Base-by-base conservation (phyloP, 2,329 filamentous ascomycete species). In the Endoconidiophora polonica region DNA sequence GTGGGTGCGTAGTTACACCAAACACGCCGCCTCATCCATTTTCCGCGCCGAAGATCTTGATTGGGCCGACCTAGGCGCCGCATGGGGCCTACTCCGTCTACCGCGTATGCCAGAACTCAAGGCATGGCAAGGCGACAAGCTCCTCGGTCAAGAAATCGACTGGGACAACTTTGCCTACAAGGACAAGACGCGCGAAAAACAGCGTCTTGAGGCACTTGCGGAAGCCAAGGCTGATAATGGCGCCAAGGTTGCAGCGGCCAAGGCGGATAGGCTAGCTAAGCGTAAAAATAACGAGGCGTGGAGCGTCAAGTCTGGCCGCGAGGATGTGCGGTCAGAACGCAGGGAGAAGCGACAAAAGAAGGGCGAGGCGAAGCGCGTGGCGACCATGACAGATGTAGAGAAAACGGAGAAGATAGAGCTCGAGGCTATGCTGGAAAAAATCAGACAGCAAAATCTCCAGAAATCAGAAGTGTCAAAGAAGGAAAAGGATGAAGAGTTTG, bases 101-200 rank as follows among this genome's bases (percentile, higher is more conserved):
- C 91, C 91, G 3, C 86, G 83, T 61, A 98, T 98, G 91, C 90
- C 91, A 0, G 91, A 98, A 63, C 67, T 86, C 48, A 82, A 80
- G 58, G 74, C 70, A 0, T 90, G 83, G 69, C 73, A 77, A 10
- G 81, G 81, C 3, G 81, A 86, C 60, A 72, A 73, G 55, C 73
- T 67, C 20, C 66, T 83, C 1, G 77, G 77, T 2, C 63, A 81
- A 2, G 72, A 73, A 1, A 66, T 86, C 9, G 76, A 86, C 61
- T 80, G 83, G 72, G 72, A 80, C 41, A 68, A 64, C 2, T 86
- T 78, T 58, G 67, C 74, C 0, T 90, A 86, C 65, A 79, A 78
- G 58, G 83, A 90, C 57, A 83, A 81, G 60, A 66, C 70, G 18
- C 73, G 81, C 26, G 85, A 90, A 60, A 76, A 77, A 59, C 73